phyloP scores from a whole-genome alignment of 352 stramenopile genomes.

The Lagenidium giganteum region DNA sequence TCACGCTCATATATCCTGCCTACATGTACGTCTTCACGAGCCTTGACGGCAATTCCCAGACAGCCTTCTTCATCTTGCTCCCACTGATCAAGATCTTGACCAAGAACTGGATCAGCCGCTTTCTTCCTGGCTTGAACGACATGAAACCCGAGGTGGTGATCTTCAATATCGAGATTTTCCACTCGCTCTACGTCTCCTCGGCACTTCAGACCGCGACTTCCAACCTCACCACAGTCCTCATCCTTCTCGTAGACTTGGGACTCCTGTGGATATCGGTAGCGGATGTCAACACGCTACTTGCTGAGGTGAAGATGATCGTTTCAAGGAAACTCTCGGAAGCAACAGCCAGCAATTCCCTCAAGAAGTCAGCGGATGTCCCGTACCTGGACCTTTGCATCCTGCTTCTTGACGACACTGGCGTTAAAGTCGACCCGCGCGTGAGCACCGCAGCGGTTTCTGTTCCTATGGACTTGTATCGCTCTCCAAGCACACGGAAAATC shows the following conservation, averaged over 20 bases:
- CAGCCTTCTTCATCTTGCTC: slow-evolving; percentile 17
- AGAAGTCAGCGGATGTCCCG: background rate
- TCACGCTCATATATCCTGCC: slow-evolving; percentile 13
- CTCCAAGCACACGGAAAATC: no score
- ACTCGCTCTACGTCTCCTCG: slow-evolving; percentile 15
- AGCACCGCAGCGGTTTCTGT: no score
- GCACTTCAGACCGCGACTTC: slow-evolving; percentile 12
- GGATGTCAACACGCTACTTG: background rate
- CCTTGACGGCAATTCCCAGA: slow-evolving; percentile 9
- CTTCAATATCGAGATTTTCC: slow-evolving; percentile 21
- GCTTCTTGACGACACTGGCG: background rate
- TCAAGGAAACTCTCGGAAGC: no score
- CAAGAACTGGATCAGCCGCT: slow-evolving; percentile 32
- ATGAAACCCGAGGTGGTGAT: slow-evolving; percentile 22
- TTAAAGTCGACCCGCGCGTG: no score
- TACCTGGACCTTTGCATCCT: background rate
- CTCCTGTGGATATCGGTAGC: background rate
- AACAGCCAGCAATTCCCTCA: background rate
- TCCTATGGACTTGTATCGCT: no score
- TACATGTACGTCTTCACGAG: slow-evolving; percentile 12
- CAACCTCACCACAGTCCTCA: background rate
- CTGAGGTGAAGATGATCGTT: no score
- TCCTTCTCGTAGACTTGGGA: slow-evolving; percentile 10
- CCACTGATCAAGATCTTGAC: slow-evolving; percentile 31
- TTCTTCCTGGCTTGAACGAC: slow-evolving; percentile 16